phyloP scores from a whole-genome alignment of 805 yeast genomes.

The Pichia cephalocereana region DNA sequence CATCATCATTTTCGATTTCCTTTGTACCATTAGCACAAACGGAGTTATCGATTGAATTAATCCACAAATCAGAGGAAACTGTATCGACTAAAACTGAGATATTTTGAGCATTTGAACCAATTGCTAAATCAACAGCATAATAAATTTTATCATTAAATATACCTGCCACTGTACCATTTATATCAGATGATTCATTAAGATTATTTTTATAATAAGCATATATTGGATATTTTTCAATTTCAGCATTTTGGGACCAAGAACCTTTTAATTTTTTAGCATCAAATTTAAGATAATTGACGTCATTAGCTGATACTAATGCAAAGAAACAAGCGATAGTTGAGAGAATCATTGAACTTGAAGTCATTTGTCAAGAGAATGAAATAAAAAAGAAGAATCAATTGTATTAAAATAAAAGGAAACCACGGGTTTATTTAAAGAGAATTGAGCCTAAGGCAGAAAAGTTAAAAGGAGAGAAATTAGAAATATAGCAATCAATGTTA shows the following conservation, averaged over 20 bases:
- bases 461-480: too few relatives aligned
- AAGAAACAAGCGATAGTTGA: not conserved
- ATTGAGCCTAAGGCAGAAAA: too few relatives aligned
- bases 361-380: not conserved
- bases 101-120: slow-evolving; percentile 48
- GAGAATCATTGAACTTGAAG: not conserved
- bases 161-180: slow-evolving; percentile 6
- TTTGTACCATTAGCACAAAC: slow-evolving; percentile 1
- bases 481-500: too few relatives aligned
- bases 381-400: not conserved
- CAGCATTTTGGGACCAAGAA: slow-evolving; percentile 8
- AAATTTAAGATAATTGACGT: slow-evolving; percentile 1
- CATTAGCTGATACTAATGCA: slow-evolving; percentile 2
- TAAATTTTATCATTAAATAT: slow-evolving; percentile 24
- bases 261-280: slow-evolving; percentile 7
- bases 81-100: slow-evolving; percentile 51
- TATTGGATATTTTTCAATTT: slow-evolving; percentile 4
- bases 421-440: too few relatives aligned
- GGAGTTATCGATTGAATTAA: slow-evolving; percentile 22
- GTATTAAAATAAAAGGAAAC: not conserved
- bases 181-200: not conserved
- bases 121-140: slow-evolving; percentile 31
- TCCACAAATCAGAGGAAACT: slow-evolving; percentile 62
- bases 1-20: not conserved
- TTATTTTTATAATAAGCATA: slow-evolving; percentile 2